Evolutionary conservation across 23 red algal species (phyloP), one percentile per base, ranked within the genome.

Genomic region (Chondrus crispus): DNA sequence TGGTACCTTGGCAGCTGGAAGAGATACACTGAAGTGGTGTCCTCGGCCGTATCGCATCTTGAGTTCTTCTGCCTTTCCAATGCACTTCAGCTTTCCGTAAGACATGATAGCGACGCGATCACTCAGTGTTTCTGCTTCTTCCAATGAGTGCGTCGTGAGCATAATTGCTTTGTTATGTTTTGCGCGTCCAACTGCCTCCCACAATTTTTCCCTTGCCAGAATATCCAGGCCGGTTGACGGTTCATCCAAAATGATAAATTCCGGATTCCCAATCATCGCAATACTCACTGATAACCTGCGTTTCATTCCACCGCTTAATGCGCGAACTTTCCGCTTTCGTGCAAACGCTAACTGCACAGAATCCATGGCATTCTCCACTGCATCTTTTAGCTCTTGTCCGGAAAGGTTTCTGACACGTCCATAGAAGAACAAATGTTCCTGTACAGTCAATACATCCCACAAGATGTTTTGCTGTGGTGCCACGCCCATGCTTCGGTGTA

Each of bases 401-500:
- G 54, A 58, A 28, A 98, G 85, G 8, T 90, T 90, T 20, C 85
- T 91, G 26, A 98, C 74, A 8, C 96, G 78, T 0, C 85, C 93
- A 53, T 95, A 98, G 46, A 98, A 95, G 60, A 88, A 95, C 2
- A 98, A 76, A 84, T 98, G 96, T 72, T 98, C 96, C 73, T 98
- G 77, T 5, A 90, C 89, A 10, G 74, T 93, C 26, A 98, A 39
- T 16, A 63, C 69, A 41, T 79, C 58, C 96, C 96, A 98, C 39
- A 91, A 84, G 51, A 98, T 63, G 60, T 98, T 91, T 45, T 94
- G 92, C 53, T 98, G 96, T 46, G 92, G 88, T 45, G 92, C 85
- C 13, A 98, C 85, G 46, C 96, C 96, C 64, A 95, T 81, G 33
- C 81, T 77, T 41, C 49, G 73, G 28, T 95, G 96, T 38, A 98